Percentiles rank a stretch among this genome's conserved stretches.
Evolutionary conservation across 257 asterid species (phyloP).

Genomic region (Nicotiana noctiflora): DNA sequence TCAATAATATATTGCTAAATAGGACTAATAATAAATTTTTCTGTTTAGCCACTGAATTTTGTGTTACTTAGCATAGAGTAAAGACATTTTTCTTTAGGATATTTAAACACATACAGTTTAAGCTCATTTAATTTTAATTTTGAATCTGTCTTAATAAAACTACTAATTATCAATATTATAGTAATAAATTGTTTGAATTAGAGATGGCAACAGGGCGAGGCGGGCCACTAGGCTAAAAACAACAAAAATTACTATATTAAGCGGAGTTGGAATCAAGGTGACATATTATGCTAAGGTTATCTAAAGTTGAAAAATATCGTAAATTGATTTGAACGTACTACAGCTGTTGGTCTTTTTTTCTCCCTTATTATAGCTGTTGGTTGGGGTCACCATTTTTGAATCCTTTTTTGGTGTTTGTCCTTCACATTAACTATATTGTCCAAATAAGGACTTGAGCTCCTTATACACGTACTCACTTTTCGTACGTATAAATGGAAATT

Average conservation of each 20-base stretch:
- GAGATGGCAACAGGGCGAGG: background rate
- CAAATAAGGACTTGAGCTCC: background rate
- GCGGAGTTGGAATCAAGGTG: background rate
- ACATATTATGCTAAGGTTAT: background rate
- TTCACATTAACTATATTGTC: background rate
- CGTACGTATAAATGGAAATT: background rate
- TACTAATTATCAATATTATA: background rate
- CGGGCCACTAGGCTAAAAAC: too few species aligned
- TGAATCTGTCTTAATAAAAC: background rate
- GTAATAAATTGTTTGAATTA: background rate
- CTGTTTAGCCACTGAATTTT: too few species aligned
- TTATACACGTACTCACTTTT: constrained; percentile 6
- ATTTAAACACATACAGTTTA: background rate
- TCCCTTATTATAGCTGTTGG: background rate
- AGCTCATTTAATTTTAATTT: background rate
- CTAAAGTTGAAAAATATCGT: background rate
- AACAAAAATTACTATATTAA: background rate
- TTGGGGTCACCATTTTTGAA: constrained; percentile 6
- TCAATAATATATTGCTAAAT: too few species aligned
- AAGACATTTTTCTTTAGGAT: background rate
- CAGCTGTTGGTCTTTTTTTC: background rate
- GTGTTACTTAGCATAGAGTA: background rate
- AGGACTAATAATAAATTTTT: too few species aligned
- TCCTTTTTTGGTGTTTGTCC: constrained; percentile 4
- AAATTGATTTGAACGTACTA: background rate